phyloP scores from a whole-genome alignment of 768 basidiomycete species.

The Pleurotus giganteus region DNA sequence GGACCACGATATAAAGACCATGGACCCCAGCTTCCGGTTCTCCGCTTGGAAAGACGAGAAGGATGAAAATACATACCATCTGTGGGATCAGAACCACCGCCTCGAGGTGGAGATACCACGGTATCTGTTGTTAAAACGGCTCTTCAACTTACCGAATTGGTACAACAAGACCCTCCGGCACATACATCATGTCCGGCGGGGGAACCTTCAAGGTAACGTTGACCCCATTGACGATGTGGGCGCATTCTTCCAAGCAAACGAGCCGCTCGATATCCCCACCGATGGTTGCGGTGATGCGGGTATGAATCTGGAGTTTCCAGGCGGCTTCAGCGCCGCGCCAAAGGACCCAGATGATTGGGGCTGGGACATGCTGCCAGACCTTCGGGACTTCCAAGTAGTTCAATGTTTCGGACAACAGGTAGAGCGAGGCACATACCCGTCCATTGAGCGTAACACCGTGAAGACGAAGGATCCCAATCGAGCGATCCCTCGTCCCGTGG shows the following conservation, averaged over 20 bases:
- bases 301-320: too few species aligned
- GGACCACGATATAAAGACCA: background rate
- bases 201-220: background rate
- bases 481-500: too few species aligned
- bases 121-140: background rate
- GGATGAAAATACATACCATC: background rate
- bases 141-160: background rate
- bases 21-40: background rate
- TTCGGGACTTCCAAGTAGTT: too few species aligned
- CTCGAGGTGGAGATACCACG: background rate
- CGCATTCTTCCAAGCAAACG: too few species aligned
- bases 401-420: background rate
- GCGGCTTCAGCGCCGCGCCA: too few species aligned
- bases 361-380: too few species aligned
- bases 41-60: background rate
- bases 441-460: constrained; percentile 11
- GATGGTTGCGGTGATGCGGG: too few species aligned
- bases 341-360: too few species aligned
- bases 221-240: too few species aligned
- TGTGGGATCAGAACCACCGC: background rate
- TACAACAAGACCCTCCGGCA: background rate
- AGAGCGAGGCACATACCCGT: background rate
- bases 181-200: background rate
- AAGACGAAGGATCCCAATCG: constrained; percentile 13
- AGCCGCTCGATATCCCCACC: too few species aligned